Percentiles rank a stretch among this genome's conserved stretches.
Conservation (phyloP, 73 alveolate species). For the Uronychia setigera region DNA sequence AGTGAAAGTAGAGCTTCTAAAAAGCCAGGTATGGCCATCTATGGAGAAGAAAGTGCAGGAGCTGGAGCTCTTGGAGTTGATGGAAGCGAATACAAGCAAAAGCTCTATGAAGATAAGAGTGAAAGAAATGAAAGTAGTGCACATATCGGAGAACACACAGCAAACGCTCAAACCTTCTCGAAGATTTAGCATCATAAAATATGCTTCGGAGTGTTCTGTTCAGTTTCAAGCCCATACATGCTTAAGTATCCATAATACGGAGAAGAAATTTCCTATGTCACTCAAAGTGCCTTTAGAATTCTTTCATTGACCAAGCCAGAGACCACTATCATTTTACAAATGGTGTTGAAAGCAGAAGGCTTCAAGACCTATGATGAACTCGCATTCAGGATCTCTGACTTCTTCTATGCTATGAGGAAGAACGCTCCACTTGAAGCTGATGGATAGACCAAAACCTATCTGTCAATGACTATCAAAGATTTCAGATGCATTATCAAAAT, state of each 20-base stretch:
- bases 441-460: neutral
- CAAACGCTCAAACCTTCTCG: neutral
- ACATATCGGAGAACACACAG: neutral
- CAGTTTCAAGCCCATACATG: conserved; percentile 15
- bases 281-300: conserved; percentile 51
- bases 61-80: neutral
- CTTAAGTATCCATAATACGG: conserved; percentile 1
- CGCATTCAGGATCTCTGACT: neutral
- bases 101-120: neutral
- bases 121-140: neutral
- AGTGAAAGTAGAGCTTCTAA: neutral
- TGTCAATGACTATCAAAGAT: conserved; percentile 6
- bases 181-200: conserved; percentile 6
- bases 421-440: neutral
- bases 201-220: conserved; percentile 55
- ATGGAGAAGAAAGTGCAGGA: neutral
- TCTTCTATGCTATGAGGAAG: conserved; percentile 7
- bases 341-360: conserved; percentile 51
- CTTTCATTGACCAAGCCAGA: conserved; percentile 46
- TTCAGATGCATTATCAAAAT: conserved; percentile 16
- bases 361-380: conserved; percentile 30
- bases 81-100: neutral
- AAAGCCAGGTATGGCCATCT: neutral
- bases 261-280: neutral
- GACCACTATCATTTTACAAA: conserved; percentile 8